phyloP scores from a whole-genome alignment of 139 green algal species.

The Diplosphaera chodatii region DNA sequence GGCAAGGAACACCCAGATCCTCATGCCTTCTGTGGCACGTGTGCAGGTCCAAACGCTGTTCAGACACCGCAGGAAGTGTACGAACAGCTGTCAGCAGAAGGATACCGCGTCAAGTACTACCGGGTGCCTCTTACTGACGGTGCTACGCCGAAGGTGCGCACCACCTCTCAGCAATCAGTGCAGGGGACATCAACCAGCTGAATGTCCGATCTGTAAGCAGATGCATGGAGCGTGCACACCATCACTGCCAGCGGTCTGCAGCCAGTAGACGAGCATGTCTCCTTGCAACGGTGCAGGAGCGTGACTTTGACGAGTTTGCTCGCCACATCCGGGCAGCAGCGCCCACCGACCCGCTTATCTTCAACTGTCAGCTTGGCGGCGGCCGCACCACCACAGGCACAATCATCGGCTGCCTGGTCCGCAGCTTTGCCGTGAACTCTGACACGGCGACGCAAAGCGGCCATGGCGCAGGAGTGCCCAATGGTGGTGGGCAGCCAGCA shows the following conservation, averaged over 20 bases:
- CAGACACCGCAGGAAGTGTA: conserved; percentile 71
- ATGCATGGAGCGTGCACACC: too few relatives aligned
- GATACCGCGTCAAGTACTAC: conserved; percentile 41
- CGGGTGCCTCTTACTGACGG: conserved; percentile 85
- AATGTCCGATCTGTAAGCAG: too few relatives aligned
- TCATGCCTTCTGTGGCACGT: too few relatives aligned
- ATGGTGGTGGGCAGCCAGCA: too few relatives aligned
- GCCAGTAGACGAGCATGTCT: too few relatives aligned
- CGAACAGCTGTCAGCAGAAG: conserved; percentile 36
- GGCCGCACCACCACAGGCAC: conserved; percentile 89
- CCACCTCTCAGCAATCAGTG: too few relatives aligned
- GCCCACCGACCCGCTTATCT: conserved; percentile 58
- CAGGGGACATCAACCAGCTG: too few relatives aligned
- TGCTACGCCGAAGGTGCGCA: conserved; percentile 42
- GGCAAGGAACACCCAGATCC: too few relatives aligned
- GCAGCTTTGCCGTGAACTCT: conserved; percentile 12
- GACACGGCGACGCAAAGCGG: too few relatives aligned
- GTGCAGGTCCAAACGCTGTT: conserved; percentile 40
- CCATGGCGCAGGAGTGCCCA: too few relatives aligned
- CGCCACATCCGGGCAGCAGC: conserved; percentile 20
- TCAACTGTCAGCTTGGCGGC: conserved; percentile 90
- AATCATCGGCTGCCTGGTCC: conserved; percentile 75
- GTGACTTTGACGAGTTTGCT: conserved; percentile 58
- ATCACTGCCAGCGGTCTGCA: too few relatives aligned
- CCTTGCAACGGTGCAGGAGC: too few relatives aligned